Base-by-base conservation (phyloP, 2,329 filamentous ascomycete species). In the Coniochaeta pulveracea region DNA sequence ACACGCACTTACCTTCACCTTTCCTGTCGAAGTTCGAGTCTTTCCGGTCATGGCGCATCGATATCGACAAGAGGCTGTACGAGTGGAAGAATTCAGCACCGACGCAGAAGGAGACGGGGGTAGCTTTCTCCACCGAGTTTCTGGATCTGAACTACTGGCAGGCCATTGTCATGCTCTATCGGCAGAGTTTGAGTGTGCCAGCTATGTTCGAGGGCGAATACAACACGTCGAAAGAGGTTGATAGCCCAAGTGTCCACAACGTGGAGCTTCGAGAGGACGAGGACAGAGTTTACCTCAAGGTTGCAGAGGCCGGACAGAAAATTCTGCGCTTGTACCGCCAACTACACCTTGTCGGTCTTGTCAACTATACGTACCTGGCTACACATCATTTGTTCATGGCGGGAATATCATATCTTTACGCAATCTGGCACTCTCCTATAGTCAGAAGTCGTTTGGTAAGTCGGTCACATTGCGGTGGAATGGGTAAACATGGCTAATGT, bases 331-430 rank as follows among this genome's bases (percentile, higher is more conserved):
- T 95, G 22, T 96, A 96, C 56, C 70, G 89, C 34, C 85, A 94
- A 50, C 63, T 96, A 38, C 89, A 96, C 55, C 69, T 88, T 8
- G 76, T 85, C 37, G 81, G 85, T 34, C 69, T 95, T 25, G 89
- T 96, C 35, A 96, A 94, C 56, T 94, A 95, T 52, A 96, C 89
- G 0, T 96, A 93, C 55, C 63, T 96, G 34, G 88, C 91, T 2
- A 95, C 91, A 0, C 89, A 96, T 52, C 88, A 96, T 56, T 67
- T 96, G 6, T 96, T 96, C 60, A 95, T 94, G 83, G 89, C 89
- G 18, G 89, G 88, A 58, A 80, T 96, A 38, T 93, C 89, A 16
- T 96, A 95, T 55, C 68, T 96, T 3, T 96, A 95, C 56, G 88
- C 91, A 14, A 91, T 96, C 37, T 96, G 89, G 89, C 89, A 96